Base-by-base conservation (phyloP, 2,329 filamentous ascomycete species). In the Fusarium sulawesiense region DNA sequence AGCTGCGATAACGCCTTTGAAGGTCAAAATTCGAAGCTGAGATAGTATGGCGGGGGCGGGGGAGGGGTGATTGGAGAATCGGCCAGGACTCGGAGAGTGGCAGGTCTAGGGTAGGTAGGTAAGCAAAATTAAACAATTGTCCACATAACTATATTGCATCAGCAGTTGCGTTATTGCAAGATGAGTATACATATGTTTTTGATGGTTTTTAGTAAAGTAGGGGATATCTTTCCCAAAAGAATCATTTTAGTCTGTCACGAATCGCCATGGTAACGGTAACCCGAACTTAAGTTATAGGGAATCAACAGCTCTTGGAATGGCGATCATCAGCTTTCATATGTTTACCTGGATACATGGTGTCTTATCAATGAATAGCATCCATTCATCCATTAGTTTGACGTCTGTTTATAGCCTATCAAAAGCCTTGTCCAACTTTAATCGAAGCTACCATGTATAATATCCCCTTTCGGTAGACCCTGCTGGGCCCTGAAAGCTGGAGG, bases 31-130 rank as follows among this genome's bases (percentile, higher is more conserved):
- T 75, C 64, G 66, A 56, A 48, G 54, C 20, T 51, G 58, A 63
- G 55, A 53, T 69, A 44, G 27, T 54, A 73, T 73, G 72, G 70
- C 65, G 72, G 70, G 68, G 72, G 72, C 59, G 72, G 71, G 71
- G 70, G 66, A 55, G 67, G 70, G 63, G 71, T 56, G 61, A 61
- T 68, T 56, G 27, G 45, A 65, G 47, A 51, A 29, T 29, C 37
- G 29, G 29, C 41, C 16, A 29, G 18, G 50, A 18, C 9, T 10
- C 18, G 20, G 16, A 11, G 23, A 42, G 13, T 4, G 13, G 14
- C 6, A 8, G 46, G 54, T 71, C 21, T 66, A 73, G 67, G 70
- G 67, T 30, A 30, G 29, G 6, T 30, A 29, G 29, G 11, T 71
- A 71, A 18, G 29, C n/a, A 18, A 18, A 37, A 10, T n/a, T n/a